Base-by-base conservation (phyloP, 306 rosid species). In the Echinosophora koreensis region DNA sequence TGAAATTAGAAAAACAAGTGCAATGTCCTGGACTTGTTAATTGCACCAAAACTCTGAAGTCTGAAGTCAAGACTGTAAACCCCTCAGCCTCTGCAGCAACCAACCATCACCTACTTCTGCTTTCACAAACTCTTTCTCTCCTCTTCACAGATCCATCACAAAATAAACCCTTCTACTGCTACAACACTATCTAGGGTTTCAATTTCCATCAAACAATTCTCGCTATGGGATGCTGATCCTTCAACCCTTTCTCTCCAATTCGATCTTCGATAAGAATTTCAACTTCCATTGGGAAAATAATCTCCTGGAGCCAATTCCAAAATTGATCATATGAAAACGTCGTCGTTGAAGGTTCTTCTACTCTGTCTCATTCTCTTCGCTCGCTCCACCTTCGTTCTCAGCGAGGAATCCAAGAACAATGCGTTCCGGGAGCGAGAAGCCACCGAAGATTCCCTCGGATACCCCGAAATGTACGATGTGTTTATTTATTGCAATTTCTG, bases 351-450 rank as follows among this genome's bases (percentile, higher is more conserved):
- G 52, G 77, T 52, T 59, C 80, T 89, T 38, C 62, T 83, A 35
- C 78, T 92, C 80, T 86, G 59, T 69, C 73, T 86, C 12, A 28
- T 88, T 79, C 80, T 89, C 15, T 86, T 46, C 57, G 17, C 84
- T 60, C 81, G 66, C 66, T 84, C 69, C 54, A 61, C 69, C 50
- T 70, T 75, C 72, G 86, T 80, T 69, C 82, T 86, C 74, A 86
- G 85, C 80, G 87, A 87, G 55, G 94, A 71, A 69, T 18, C 92
- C 62, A 82, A 84, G 83, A 89, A 82, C 69, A 91, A 87, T 55
- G 76, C 82, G 54, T 92, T 96, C 67, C 92, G 98, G 54, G 93
- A 88, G 35, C 98, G 98, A 3, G 94, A 88, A 84, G 99, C 99
- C 80, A 78, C 94, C 60, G 99, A 96, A 9, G 98, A 96, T 61